Evolutionary conservation across 2,329 filamentous ascomycete species (phyloP), one percentile per base, ranked within the genome.

Genomic region (Aspergillus piperis): DNA sequence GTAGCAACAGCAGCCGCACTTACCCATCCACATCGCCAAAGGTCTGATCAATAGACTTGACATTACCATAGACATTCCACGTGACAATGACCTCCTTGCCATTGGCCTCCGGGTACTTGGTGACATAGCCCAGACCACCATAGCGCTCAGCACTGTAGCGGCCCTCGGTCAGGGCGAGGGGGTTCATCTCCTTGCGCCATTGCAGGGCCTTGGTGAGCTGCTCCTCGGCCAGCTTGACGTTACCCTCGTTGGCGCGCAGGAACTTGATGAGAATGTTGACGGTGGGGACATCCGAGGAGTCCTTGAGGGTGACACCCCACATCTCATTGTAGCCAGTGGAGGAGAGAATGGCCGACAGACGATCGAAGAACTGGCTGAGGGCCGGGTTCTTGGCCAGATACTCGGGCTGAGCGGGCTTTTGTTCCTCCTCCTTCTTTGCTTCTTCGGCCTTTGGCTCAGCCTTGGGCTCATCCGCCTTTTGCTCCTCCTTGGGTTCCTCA

Each of bases 21-120:
- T 79, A 96, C 91, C 90, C 90, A 25, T 92, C 83, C 5, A 92
- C 79, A 70, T 95, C 84, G 3, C 90, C 91, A 80, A 97, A 97
- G 0, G 92, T 96, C 60, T 83, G 81, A 65, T 90, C 86, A 63
- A 92, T 87, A 68, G 91, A 85, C 83, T 95, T 95, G 64, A 93
- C 90, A 39, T 87, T 86, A 13, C 93, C 93, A 73, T 98, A 97
- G 71, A 97, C 88, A 75, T 97, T 97, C 89, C 93, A 97, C 2
- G 91, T 95, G 52, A 93, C 88, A 58, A 96, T 76, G 69, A 86
- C 74, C 58, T 79, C 73, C 54, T 82, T 83, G 25, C 79, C 80
- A 1, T 82, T 81, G 38, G 82, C 81, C 42, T 80, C 80, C 57
- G 82, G 78, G 67, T 95, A 87, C n/a, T 82, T 83, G 1, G 91